phyloP scores from a whole-genome alignment of 2,329 filamentous ascomycete genomes.

The Pseudocercospora cruenta region DNA sequence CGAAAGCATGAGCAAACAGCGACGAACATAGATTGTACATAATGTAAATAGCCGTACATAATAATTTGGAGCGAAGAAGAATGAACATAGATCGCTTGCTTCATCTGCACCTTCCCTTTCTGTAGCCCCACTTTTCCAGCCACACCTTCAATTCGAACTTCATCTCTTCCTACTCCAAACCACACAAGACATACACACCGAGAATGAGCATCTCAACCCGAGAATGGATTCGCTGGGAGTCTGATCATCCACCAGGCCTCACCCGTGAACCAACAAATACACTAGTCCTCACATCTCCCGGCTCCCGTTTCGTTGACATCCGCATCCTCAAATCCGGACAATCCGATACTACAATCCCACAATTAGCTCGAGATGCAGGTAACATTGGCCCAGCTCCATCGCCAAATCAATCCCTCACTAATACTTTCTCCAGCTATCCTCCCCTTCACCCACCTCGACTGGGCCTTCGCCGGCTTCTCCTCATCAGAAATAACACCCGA shows the following conservation, averaged over 20 bases:
- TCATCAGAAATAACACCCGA: slow-evolving; percentile 38
- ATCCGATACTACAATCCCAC: not conserved
- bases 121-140: not conserved
- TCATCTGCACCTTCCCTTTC: slow-evolving; percentile 7
- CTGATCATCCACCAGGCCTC: slow-evolving; percentile 43
- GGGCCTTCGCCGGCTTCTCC: slow-evolving; percentile 66
- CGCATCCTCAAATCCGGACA: slow-evolving; percentile 52
- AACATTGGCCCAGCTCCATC: no score
- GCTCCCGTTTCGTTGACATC: slow-evolving; percentile 63
- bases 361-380: slow-evolving; percentile 15
- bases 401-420: no score
- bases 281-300: slow-evolving; percentile 65
- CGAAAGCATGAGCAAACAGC: slow-evolving; percentile 1
- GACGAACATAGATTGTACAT: slow-evolving; percentile 17
- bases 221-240: slow-evolving; percentile 63
- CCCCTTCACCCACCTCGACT: slow-evolving; percentile 55
- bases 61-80: slow-evolving; percentile 4
- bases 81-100: slow-evolving; percentile 5
- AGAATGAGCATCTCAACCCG: slow-evolving; percentile 58
- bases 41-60: slow-evolving; percentile 5
- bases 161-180: not conserved
- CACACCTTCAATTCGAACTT: not conserved
- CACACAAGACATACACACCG: no score
- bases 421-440: slow-evolving; percentile 32
- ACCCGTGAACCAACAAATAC: slow-evolving; percentile 63